These are phyloP conservation scores for Pluteus cervinus DNA, from an alignment of 768 basidiomycete genomes.

Conservation along the genomic window DNA sequence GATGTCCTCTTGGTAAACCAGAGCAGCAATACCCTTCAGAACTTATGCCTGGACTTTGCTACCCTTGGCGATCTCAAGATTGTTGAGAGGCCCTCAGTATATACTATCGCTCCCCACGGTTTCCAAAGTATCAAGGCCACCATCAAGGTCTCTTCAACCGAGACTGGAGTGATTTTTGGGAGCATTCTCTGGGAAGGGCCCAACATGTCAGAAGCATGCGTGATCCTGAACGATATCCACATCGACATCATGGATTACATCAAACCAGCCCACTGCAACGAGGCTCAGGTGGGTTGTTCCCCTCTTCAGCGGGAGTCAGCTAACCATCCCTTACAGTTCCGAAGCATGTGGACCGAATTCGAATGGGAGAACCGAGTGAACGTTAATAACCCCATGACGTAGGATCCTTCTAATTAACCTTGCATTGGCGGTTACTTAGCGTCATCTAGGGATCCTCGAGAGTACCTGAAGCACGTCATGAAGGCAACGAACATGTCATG, in stretches of 20 bases:
- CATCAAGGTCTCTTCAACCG: slow-evolving; percentile 97
- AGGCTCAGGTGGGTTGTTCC: slow-evolving; percentile 66
- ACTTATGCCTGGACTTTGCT: slow-evolving; percentile 94
- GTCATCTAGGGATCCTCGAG: slow-evolving; percentile 63
- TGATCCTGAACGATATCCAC: slow-evolving; percentile 95
- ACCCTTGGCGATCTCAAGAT: slow-evolving; percentile 96
- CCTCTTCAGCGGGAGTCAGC: slow-evolving; percentile 1
- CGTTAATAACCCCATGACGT: slow-evolving; percentile 79
- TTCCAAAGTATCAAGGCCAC: slow-evolving; percentile 99
- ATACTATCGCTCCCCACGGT: slow-evolving; percentile 91
- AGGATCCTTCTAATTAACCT: slow-evolving; percentile 5
- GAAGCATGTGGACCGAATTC: slow-evolving; percentile 99
- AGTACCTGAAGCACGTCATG: slow-evolving; percentile 93
- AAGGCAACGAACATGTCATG: slow-evolving; percentile 97
- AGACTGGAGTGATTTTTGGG: slow-evolving; percentile 98
- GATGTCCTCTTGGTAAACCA: slow-evolving; percentile 98
- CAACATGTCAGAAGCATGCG: slow-evolving; percentile 81
- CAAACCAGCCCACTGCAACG: slow-evolving; percentile 92
- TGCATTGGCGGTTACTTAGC: neutral
- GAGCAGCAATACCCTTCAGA: slow-evolving; percentile 89
- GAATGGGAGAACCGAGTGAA: slow-evolving; percentile 99
- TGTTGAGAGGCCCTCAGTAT: slow-evolving; percentile 90
- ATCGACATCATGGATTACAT: slow-evolving; percentile 99
- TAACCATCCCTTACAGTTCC: slow-evolving; percentile 50
- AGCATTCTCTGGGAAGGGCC: slow-evolving; percentile 96